These are phyloP conservation scores for Paecilomyces sp. DNA, from an alignment of 2,329 filamentous ascomycete species.

Conservation along the genomic window DNA sequence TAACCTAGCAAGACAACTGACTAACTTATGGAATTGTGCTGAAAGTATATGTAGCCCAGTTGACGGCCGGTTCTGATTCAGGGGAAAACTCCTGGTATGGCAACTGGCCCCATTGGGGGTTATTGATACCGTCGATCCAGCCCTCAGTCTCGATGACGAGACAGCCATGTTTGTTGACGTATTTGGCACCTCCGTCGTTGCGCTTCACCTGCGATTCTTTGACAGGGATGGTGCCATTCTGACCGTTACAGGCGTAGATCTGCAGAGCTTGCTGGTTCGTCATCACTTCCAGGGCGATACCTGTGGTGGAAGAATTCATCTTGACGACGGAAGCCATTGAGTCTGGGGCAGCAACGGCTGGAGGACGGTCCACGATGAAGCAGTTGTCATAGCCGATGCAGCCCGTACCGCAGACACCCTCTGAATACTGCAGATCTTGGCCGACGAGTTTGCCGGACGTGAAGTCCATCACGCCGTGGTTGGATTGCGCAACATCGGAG, in stretches of 20 bases:
- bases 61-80: conserved; percentile 31
- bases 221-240: conserved; percentile 56
- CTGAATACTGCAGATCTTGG: conserved; percentile 55
- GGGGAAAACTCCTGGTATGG: conserved; percentile 35
- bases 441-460: conserved; percentile 73
- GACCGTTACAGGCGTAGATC: conserved; percentile 73
- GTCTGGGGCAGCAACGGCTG: conserved; percentile 20
- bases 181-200: conserved; percentile 41
- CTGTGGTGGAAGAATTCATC: conserved; percentile 61
- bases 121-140: conserved; percentile 89
- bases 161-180: conserved; percentile 65
- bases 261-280: conserved; percentile 84
- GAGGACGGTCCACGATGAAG: conserved; percentile 40
- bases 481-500: conserved; percentile 63
- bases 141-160: conserved; percentile 88
- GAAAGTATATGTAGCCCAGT: conserved; percentile 39
- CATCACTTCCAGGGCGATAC: conserved; percentile 74
- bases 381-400: conserved; percentile 77
- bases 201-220: conserved; percentile 39
- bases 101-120: conserved; percentile 73
- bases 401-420: conserved; percentile 68
- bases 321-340: conserved; percentile 47
- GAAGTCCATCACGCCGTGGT: conserved; percentile 50
- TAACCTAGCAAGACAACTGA: not conserved
- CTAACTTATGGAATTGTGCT: conserved; percentile 26